Evolutionary conservation across 257 asterid species (phyloP), one percentile per base, ranked within the genome.

Genomic region (Misopates orontium): DNA sequence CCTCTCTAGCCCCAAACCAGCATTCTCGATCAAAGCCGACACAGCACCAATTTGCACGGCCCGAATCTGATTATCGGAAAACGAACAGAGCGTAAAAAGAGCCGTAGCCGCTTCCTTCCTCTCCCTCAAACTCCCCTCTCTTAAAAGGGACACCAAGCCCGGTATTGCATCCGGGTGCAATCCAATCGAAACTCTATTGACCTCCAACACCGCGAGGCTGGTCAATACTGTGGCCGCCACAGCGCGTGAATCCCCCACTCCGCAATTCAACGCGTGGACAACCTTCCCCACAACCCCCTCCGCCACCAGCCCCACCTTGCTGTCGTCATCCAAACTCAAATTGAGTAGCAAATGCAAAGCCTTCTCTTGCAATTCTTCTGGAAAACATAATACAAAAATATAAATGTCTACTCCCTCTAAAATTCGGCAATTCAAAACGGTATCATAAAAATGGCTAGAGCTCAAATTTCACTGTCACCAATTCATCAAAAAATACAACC

Each of bases 51-150:
- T 74, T 41, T 79, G 83, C 32, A 81, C 75, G 0, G 88, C 89
- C 41, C 98, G 85, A 39, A 82, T 69, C 60, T 94, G 83, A 67
- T 92, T 92, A 47, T 87, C 96, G 0, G 93, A 78, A 58, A 85
- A 92, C 4, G 97, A 87, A 39, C 90, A 90, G 0, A 92, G 82
- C 7, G 95, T 81, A 75, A 81, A 92, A 5, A 92, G 67, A 0
- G 96, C 95, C 0, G 93, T 92, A 17, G 98, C 95, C 1, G 96
- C 90, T 64, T 92, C 98, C 62, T 92, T 93, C 55, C 92, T 83
- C 87, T 93, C 96, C 73, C 99, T 77, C 0, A 68, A 78, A 62
- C 60, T 84, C 42, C 96, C 99, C 14, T 51, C 62, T 72, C 77
- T 79, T 0, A 93, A 83, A 19, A 93, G 88, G 40, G 80, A 72